These are phyloP conservation scores for Cicer yamashitae DNA, from an alignment of 306 rosid genomes.

Conservation along the genomic window DNA sequence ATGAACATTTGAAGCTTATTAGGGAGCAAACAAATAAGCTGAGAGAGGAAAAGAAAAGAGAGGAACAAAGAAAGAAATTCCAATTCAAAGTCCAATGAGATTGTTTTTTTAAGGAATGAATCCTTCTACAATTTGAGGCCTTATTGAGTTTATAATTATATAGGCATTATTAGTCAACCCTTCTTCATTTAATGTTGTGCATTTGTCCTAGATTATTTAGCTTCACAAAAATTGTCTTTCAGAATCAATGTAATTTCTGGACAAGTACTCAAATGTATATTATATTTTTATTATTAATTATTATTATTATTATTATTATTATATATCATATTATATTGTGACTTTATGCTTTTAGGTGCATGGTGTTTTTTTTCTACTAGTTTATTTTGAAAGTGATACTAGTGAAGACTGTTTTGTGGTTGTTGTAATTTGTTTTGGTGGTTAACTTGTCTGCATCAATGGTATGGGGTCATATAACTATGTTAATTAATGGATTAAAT, in stretches of 20 bases:
- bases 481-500: background rate
- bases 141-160: conserved; percentile 9
- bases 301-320: too few species aligned
- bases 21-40: conserved; percentile 9
- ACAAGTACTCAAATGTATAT: conserved; percentile 49
- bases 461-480: background rate
- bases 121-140: conserved; percentile 42
- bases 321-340: conserved; percentile 27
- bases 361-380: background rate
- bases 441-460: conserved; percentile 10
- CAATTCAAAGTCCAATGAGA: conserved; percentile 1
- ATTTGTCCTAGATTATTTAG: conserved; percentile 43
- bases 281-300: background rate
- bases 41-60: conserved; percentile 3
- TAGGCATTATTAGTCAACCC: conserved; percentile 21
- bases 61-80: background rate
- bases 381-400: background rate
- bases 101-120: conserved; percentile 21
- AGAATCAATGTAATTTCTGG: conserved; percentile 43
- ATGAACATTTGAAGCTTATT: conserved; percentile 32
- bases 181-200: conserved; percentile 46
- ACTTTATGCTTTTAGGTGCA: background rate
- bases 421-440: conserved; percentile 11
- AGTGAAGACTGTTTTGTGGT: background rate
- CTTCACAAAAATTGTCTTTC: conserved; percentile 39